These are phyloP conservation scores for Russula earlei DNA, from an alignment of 768 basidiomycete species.

Conservation along the genomic window DNA sequence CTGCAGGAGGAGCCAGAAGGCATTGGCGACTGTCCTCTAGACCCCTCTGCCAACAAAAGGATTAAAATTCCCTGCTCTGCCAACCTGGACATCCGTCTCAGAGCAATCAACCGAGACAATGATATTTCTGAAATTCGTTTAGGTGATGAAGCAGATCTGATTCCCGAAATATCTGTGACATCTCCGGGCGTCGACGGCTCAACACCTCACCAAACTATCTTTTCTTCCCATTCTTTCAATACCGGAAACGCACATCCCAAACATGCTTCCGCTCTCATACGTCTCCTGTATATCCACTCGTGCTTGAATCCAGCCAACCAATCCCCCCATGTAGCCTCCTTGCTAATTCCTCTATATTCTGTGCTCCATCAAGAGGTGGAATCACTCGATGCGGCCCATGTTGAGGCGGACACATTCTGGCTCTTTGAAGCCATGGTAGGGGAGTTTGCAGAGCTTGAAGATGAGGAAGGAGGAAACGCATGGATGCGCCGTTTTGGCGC, in stretches of 20 bases:
- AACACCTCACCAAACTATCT: slow-evolving; percentile 33
- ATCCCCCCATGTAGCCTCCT: slow-evolving; percentile 57
- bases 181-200: slow-evolving; percentile 24
- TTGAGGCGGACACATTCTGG: slow-evolving; percentile 80
- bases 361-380: slow-evolving; percentile 54
- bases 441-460: slow-evolving; percentile 66
- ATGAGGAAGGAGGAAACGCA: slow-evolving; percentile 47
- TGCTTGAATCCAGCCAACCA: slow-evolving; percentile 62
- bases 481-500: slow-evolving; percentile 61
- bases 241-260: slow-evolving; percentile 43
- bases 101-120: slow-evolving; percentile 30
- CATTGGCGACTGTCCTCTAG: slow-evolving; percentile 11
- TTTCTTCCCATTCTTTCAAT: slow-evolving; percentile 37
- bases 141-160: slow-evolving; percentile 14
- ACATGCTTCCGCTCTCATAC: slow-evolving; percentile 55
- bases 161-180: slow-evolving; percentile 30
- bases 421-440: slow-evolving; percentile 64
- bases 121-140: slow-evolving; percentile 34
- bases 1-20: slow-evolving; percentile 16
- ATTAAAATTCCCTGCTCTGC: slow-evolving; percentile 30
- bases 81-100: slow-evolving; percentile 46
- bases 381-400: slow-evolving; percentile 49
- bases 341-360: slow-evolving; percentile 61
- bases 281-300: slow-evolving; percentile 63
- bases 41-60: slow-evolving; percentile 4